Evolutionary conservation across 371 early-diverging fungal species (phyloP).

Genomic region (Apophysomyces trapeziformis): DNA sequence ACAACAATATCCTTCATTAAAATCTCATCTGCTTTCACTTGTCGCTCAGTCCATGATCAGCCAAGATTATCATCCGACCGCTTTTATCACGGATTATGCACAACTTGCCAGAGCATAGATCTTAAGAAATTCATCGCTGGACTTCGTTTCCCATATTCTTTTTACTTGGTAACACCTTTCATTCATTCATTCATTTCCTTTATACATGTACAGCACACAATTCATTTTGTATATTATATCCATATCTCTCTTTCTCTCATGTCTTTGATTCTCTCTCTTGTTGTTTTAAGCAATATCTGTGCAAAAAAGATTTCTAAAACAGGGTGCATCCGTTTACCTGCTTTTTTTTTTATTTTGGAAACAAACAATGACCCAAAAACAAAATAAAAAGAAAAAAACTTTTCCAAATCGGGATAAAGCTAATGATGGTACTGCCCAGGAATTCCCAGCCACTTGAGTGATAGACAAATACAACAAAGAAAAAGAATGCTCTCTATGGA

Average conservation of each 20-base stretch:
- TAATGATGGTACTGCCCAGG: no score
- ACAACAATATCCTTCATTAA: neutral
- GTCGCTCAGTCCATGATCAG: constrained; percentile 12
- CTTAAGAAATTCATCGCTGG: neutral
- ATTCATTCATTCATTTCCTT: neutral
- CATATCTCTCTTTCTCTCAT: no score
- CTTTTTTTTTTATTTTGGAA: neutral
- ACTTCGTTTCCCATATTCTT: neutral
- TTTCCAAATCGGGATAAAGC: neutral
- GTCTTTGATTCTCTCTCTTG: no score
- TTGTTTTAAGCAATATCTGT: no score
- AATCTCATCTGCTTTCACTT: constrained; percentile 12
- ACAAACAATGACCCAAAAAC: neutral
- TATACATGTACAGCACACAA: constrained; percentile 10
- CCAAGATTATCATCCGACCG: constrained; percentile 15
- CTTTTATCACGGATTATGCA: constrained; percentile 22
- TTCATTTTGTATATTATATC: constrained; percentile 5
- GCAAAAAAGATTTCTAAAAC: no score
- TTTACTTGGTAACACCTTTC: neutral
- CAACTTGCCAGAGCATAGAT: constrained; percentile 21
- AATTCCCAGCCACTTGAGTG: no score
- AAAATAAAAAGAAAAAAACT: neutral
- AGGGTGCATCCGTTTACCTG: neutral
- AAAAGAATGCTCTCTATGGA: no score
- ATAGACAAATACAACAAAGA: no score